Evolutionary conservation across 371 early-diverging fungal genomes (phyloP).

Genomic region (Encephalitozoon romaleae): DNA sequence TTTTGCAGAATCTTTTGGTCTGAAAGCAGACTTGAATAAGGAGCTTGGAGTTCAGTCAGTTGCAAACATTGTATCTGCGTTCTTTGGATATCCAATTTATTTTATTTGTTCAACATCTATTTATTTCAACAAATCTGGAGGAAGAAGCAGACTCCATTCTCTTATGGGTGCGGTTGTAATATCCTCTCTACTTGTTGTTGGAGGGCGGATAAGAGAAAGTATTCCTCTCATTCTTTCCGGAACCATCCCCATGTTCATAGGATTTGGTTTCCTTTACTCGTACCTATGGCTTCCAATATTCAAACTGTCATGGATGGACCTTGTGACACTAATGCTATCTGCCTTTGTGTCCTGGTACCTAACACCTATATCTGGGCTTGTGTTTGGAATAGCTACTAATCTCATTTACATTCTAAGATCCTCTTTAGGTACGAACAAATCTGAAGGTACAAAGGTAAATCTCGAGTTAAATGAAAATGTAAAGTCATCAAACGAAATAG

Average conservation of each 20-base stretch:
- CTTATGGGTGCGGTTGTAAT: background rate
- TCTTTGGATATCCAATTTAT: constrained; percentile 39
- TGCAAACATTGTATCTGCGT: constrained; percentile 15
- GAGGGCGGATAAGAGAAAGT: background rate
- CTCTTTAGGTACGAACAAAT: background rate
- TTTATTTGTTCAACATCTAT: constrained; percentile 43
- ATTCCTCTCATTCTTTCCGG: constrained; percentile 28
- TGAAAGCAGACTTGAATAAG: constrained; percentile 5
- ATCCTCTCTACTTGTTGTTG: background rate
- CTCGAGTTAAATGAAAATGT: background rate
- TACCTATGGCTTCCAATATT: background rate
- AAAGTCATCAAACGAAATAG: background rate
- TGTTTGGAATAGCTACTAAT: background rate
- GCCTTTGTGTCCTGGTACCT: background rate
- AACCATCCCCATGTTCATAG: constrained; percentile 27
- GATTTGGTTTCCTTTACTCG: constrained; percentile 20
- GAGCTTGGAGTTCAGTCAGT: constrained; percentile 28
- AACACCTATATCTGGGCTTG: background rate
- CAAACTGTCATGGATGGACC: constrained; percentile 4
- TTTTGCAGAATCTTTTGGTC: constrained; percentile 10
- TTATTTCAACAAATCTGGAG: constrained; percentile 31
- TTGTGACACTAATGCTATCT: background rate
- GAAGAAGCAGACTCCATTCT: constrained; percentile 1
- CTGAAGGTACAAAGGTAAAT: background rate
- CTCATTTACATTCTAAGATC: background rate